Conservation (phyloP, 2,329 filamentous ascomycete species). For the Tolypocladium inflatum region DNA sequence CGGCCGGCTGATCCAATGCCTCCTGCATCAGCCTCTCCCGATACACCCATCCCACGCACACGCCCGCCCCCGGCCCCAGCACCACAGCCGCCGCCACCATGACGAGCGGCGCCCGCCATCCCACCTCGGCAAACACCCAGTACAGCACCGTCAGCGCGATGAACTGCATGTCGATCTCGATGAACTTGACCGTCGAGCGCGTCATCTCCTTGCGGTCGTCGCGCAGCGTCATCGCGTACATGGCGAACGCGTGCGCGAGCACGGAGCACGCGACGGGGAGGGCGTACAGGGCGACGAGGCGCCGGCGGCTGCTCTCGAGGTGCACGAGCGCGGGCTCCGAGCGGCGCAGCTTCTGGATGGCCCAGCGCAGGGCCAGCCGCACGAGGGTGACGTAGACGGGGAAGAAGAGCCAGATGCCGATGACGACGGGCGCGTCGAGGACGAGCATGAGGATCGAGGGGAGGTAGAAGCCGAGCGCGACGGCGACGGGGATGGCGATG, state of each 20-base stretch:
- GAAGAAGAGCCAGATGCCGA: slow-evolving; percentile 42
- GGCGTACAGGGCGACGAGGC: slow-evolving; percentile 32
- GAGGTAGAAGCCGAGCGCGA: slow-evolving; percentile 36
- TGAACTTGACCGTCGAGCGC: slow-evolving; percentile 32
- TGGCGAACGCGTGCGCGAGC: slow-evolving; percentile 29
- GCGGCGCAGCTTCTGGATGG: slow-evolving; percentile 13
- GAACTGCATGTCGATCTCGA: slow-evolving; percentile 37
- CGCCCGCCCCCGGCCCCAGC: slow-evolving; percentile 28
- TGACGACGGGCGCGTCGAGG: slow-evolving; percentile 23
- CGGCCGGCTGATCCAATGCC: slow-evolving; percentile 7
- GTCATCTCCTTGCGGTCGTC: slow-evolving; percentile 42
- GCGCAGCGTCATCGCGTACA: slow-evolving; percentile 26
- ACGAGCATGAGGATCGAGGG: slow-evolving; percentile 38
- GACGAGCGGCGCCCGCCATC: slow-evolving; percentile 28
- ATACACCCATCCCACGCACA: slow-evolving; percentile 28
- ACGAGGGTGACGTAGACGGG: slow-evolving; percentile 37
- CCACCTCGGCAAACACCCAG: slow-evolving; percentile 43
- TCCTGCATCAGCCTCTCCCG: slow-evolving; percentile 25
- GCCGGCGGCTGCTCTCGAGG: slow-evolving; percentile 30
- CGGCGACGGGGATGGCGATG: slow-evolving; percentile 43
- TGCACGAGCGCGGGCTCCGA: slow-evolving; percentile 24
- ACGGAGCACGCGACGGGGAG: slow-evolving; percentile 34
- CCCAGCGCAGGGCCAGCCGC: slow-evolving; percentile 24
- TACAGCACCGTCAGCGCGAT: slow-evolving; percentile 39
- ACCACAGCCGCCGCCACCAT: slow-evolving; percentile 18